Evolutionary conservation across 2,329 filamentous ascomycete genomes (phyloP).

Genomic region (Cladosporium cucumerinum): DNA sequence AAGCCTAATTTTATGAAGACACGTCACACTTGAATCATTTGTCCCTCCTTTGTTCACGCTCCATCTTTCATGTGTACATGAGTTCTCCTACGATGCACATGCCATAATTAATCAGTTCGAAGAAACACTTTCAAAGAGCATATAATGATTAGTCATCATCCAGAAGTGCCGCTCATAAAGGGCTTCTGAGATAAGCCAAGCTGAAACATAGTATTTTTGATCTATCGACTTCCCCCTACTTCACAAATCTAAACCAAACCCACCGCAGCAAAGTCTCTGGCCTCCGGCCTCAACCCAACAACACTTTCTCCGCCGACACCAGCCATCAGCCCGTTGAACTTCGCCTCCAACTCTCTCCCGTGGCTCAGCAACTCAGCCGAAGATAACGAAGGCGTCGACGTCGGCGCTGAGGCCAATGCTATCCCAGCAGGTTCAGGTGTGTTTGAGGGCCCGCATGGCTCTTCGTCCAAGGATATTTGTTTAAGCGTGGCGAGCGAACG

Average conservation of each 20-base stretch:
- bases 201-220: too few relatives aligned
- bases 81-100: too few relatives aligned
- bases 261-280: not conserved
- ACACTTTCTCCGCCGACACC: not conserved
- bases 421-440: slow-evolving; percentile 17
- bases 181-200: too few relatives aligned
- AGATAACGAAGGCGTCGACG: not conserved
- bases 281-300: not conserved
- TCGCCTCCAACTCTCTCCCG: slow-evolving; percentile 1
- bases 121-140: too few relatives aligned
- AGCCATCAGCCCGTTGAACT: not conserved
- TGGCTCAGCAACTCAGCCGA: not conserved
- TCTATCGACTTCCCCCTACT: not conserved
- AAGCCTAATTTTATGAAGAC: slow-evolving; percentile 11
- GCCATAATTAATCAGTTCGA: too few relatives aligned
- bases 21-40: not conserved
- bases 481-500: slow-evolving; percentile 17
- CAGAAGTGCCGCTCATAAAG: too few relatives aligned
- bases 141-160: too few relatives aligned
- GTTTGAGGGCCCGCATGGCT: slow-evolving; percentile 22
- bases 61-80: too few relatives aligned
- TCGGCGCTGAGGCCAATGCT: not conserved
- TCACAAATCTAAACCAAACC: not conserved
- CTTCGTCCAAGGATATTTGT: slow-evolving; percentile 23
- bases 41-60: too few relatives aligned